Evolutionary conservation across 495 filamentous ascomycete genomes (phyloP).

Genomic region (Echria macrotheca): DNA sequence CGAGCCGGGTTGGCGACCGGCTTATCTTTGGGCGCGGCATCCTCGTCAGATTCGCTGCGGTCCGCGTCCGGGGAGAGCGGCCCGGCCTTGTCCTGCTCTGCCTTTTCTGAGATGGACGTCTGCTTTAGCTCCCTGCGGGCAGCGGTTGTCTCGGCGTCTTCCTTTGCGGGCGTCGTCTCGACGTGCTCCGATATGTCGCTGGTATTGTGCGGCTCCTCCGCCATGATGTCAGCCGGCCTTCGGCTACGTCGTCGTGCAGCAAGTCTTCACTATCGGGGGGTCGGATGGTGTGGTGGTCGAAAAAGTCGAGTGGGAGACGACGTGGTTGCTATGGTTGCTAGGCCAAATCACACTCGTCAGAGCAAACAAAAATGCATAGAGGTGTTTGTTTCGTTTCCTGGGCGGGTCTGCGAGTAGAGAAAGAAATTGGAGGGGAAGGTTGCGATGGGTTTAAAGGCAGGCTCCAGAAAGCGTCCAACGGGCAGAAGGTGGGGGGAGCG

Average conservation of each 20-base stretch:
- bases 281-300: not conserved
- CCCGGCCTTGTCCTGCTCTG: slow-evolving; percentile 11
- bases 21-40: slow-evolving; percentile 22
- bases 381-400: too few species aligned
- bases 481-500: not conserved
- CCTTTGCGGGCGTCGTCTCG: slow-evolving; percentile 25
- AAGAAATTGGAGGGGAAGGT: too few species aligned
- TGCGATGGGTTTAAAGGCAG: not conserved
- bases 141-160: slow-evolving; percentile 51
- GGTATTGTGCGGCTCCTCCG: slow-evolving; percentile 31
- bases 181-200: slow-evolving; percentile 28
- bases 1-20: not conserved
- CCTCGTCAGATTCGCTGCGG: slow-evolving; percentile 20
- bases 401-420: too few species aligned
- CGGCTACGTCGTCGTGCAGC: slow-evolving; percentile 1
- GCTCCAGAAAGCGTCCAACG: slow-evolving; percentile 5
- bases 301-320: not conserved
- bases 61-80: slow-evolving; percentile 16
- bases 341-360: too few species aligned
- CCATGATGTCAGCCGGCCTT: slow-evolving; percentile 28
- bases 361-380: too few species aligned
- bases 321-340: not conserved
- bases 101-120: slow-evolving; percentile 47
- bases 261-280: slow-evolving; percentile 1
- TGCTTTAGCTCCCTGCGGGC: slow-evolving; percentile 52